Percentiles rank a stretch among this genome's conserved stretches.
phyloP scores from a whole-genome alignment of 768 basidiomycete genomes.

The Lactarius indigo region DNA sequence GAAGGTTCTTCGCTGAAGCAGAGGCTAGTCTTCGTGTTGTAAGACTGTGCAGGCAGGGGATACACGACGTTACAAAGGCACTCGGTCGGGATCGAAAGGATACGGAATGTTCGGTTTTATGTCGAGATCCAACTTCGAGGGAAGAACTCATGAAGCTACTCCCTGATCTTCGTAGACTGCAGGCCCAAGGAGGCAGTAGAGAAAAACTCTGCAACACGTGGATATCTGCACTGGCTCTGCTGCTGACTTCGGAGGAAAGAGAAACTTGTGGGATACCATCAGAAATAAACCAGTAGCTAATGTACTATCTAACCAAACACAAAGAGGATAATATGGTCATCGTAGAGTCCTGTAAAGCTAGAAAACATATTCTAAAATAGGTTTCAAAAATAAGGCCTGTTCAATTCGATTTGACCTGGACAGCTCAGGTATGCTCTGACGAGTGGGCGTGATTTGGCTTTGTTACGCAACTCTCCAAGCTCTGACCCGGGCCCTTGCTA shows the following conservation, averaged over 20 bases:
- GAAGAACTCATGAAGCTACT: background rate
- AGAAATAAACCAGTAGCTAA: background rate
- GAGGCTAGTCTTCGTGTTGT: background rate
- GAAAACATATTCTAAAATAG: background rate
- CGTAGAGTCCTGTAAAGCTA: background rate
- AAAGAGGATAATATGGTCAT: background rate
- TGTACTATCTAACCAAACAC: background rate
- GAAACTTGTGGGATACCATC: background rate
- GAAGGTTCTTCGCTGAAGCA: background rate
- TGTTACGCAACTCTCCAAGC: too few relatives aligned
- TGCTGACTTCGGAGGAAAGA: background rate
- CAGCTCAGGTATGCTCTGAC: too few relatives aligned
- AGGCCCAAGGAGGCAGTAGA: background rate
- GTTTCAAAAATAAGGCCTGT: background rate
- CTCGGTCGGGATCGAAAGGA: background rate
- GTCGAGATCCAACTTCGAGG: background rate
- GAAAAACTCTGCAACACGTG: conserved; percentile 2
- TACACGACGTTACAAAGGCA: background rate
- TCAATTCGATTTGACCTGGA: background rate
- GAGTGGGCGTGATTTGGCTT: too few relatives aligned
- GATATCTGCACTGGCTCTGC: conserved; percentile 4
- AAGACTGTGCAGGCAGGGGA: background rate
- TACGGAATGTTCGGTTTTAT: background rate
- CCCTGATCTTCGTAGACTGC: background rate
- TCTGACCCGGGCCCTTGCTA: too few relatives aligned